Percentiles rank a stretch among this genome's conserved stretches.
Evolutionary conservation across 768 basidiomycete species (phyloP).

Genomic region (Trametopsis cervina): DNA sequence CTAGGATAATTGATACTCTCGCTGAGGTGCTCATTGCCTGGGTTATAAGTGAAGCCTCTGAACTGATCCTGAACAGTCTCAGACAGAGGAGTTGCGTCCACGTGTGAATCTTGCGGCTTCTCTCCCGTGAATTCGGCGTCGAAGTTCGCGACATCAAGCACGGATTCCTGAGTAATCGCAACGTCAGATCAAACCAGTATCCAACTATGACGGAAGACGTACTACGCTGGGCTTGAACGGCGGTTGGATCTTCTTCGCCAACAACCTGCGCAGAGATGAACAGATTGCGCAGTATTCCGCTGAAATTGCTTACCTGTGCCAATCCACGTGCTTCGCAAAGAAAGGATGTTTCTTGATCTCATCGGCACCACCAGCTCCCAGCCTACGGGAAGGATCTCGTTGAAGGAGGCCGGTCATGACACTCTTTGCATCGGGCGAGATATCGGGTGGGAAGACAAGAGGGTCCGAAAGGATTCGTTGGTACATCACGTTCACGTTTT

Average conservation of each 20-base stretch:
- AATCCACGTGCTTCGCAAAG: constrained; percentile 91
- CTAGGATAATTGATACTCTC: constrained; percentile 67
- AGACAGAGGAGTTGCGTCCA: constrained; percentile 85
- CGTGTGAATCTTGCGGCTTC: constrained; percentile 91
- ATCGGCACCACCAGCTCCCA: constrained; percentile 91
- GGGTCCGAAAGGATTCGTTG: constrained; percentile 93
- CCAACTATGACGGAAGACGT: constrained; percentile 24
- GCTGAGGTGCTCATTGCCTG: constrained; percentile 76
- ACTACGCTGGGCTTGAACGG: constrained; percentile 97
- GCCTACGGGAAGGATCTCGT: constrained; percentile 77
- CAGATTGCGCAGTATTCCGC: background rate
- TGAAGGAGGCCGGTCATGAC: constrained; percentile 86
- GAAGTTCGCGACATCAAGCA: constrained; percentile 94
- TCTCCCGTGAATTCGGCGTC: constrained; percentile 97
- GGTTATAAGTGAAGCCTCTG: constrained; percentile 85
- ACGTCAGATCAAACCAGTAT: background rate
- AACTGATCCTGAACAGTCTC: constrained; percentile 98
- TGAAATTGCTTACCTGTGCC: constrained; percentile 52
- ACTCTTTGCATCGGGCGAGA: constrained; percentile 80
- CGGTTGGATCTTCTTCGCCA: constrained; percentile 94
- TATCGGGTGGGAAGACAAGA: constrained; percentile 84
- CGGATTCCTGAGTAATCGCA: constrained; percentile 56
- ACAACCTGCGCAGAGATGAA: constrained; percentile 37
- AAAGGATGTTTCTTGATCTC: constrained; percentile 96
- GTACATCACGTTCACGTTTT: constrained; percentile 98